Evolutionary conservation across 306 rosid species (phyloP), one percentile per base, ranked within the genome.

Genomic region (Mimosa bimucronata): DNA sequence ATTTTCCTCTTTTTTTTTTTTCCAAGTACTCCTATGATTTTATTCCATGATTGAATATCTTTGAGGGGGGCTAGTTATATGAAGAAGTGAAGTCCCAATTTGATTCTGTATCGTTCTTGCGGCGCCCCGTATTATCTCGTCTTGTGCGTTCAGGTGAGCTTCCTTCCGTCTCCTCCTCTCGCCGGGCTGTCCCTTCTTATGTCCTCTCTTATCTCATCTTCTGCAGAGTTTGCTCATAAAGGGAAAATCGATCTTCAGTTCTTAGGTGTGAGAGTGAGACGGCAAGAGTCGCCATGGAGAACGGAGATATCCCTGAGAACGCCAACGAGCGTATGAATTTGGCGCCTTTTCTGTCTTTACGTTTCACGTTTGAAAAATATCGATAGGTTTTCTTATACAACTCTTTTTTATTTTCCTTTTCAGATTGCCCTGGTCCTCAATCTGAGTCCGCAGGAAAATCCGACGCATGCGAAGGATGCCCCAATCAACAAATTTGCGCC

Each of bases 371-470:
- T 68, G 45, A 10, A 23, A 30, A 25, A 23, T 26, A n/a, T n/a
- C n/a, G n/a, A n/a, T 64, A 29, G 44, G 30, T 68, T 67, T 53
- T 67, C 15, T 61, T 68, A 3, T 71, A 28, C 69, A 2, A 9
- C 34, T 34, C 5, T 34, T 67, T 29, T 5, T 11, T 66, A 25
- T 29, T 38, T 46, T 60, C 60, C 7, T 73, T 34, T 83, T 62
- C 91, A 95, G 98, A 95, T 86, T 95, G 98, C 83, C 98, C 98
- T 10, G 93, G 98, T 46, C 84, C 98, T 42, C 91, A 89, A 26
- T 88, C 96, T 41, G 97, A 95, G 40, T 85, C 97, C 5, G 98
- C 98, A 6, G 98, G 98, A 76, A 89, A 92, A 79, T 86, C 96
- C 0, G 98, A 92, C 19, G 74, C 89, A 1, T 95, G 98, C 67